Conservation (phyloP, 148 eudicot species). For the Drosera capensis region DNA sequence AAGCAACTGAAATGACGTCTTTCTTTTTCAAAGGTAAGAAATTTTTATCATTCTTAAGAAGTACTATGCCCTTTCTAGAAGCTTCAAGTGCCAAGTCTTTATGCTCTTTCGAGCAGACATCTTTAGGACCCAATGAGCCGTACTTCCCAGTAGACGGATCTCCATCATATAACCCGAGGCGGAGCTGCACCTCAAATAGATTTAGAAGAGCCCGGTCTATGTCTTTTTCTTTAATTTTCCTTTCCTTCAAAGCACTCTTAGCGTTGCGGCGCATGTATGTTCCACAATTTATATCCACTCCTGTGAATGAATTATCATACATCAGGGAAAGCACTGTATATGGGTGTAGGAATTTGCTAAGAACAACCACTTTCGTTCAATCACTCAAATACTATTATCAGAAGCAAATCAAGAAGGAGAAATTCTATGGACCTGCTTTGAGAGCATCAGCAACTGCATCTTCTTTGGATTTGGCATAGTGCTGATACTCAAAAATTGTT, state of each 20-base stretch:
- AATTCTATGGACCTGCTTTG: conserved; percentile 50
- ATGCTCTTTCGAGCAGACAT: conserved; percentile 66
- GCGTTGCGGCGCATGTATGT: conserved; percentile 59
- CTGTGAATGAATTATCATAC: conserved; percentile 18
- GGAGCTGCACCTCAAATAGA: conserved; percentile 59
- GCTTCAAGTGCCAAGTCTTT: conserved; percentile 73
- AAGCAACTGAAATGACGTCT: conserved; percentile 43
- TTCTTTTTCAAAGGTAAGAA: conserved; percentile 52
- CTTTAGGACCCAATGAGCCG: conserved; percentile 43
- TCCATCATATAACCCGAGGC: conserved; percentile 77
- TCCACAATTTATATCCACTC: conserved; percentile 89
- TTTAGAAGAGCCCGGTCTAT: conserved; percentile 68
- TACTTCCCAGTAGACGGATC: conserved; percentile 37
- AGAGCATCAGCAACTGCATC: conserved; percentile 86
- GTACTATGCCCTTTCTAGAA: conserved; percentile 82
- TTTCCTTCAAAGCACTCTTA: conserved; percentile 50
- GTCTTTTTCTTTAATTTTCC: conserved; percentile 55
- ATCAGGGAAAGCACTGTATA: no score
- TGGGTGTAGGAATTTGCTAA: no score
- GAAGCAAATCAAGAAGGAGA: not conserved
- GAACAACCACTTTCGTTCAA: no score
- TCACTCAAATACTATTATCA: no score
- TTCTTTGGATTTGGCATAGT: conserved; percentile 43
- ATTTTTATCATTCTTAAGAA: conserved; percentile 62
- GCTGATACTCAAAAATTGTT: conserved; percentile 69